These are phyloP conservation scores for Erodium trifolium DNA, from an alignment of 441 rosid genomes.

Conservation along the genomic window DNA sequence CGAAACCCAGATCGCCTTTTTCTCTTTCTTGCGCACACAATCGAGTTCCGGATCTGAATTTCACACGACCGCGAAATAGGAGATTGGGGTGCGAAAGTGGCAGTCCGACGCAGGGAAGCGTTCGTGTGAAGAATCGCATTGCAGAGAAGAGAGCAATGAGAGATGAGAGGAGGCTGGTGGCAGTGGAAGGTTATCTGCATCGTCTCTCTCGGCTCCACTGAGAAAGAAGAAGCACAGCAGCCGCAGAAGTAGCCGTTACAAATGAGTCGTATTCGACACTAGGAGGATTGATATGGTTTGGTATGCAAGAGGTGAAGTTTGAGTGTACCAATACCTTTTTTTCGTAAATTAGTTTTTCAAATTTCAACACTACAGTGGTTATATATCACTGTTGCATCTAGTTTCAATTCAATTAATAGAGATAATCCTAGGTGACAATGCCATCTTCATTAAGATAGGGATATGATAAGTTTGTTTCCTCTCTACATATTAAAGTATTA, in stretches of 20 bases:
- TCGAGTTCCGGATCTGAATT: constrained; percentile 24
- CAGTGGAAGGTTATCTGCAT: constrained; percentile 20
- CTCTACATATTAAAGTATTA: too few species aligned
- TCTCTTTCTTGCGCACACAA: constrained; percentile 30
- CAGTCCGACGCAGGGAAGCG: too few species aligned
- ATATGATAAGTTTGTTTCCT: too few species aligned
- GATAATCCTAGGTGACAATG: too few species aligned
- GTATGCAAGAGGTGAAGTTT: too few species aligned
- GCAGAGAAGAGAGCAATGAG: constrained; percentile 11
- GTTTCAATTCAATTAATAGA: too few species aligned
- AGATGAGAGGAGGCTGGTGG: constrained; percentile 15
- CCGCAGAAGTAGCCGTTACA: constrained; percentile 1
- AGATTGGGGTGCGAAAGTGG: constrained; percentile 15
- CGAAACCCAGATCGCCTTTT: constrained; percentile 28
- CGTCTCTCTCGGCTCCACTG: neutral
- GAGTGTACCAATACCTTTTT: too few species aligned
- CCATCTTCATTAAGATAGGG: too few species aligned
- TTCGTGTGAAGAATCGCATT: neutral
- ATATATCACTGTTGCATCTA: too few species aligned
- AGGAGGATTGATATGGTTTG: too few species aligned
- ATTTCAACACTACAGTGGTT: too few species aligned
- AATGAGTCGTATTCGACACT: neutral
- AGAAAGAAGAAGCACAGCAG: constrained; percentile 2
- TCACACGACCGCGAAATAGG: constrained; percentile 8
- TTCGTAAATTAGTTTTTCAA: too few species aligned